phyloP scores from a whole-genome alignment of 148 eudicot species.

The Fagopyrum homotropicum region DNA sequence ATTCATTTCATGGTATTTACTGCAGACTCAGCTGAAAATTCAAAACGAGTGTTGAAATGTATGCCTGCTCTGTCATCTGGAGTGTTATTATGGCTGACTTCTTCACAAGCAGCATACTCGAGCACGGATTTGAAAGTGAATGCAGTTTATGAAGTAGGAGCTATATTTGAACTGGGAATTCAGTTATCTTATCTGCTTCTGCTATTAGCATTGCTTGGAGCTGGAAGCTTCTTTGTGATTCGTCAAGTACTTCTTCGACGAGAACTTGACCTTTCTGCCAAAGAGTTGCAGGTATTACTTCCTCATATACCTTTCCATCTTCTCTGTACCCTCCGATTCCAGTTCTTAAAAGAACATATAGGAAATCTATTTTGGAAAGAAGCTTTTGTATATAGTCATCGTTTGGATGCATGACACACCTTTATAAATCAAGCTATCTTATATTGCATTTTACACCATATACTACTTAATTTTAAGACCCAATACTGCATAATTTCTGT shows the following conservation, averaged over 20 bases:
- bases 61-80: conserved; percentile 33
- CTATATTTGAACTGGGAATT: conserved; percentile 85
- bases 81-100: conserved; percentile 42
- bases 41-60: conserved; percentile 22
- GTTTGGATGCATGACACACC: not conserved
- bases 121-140: conserved; percentile 38
- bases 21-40: conserved; percentile 6
- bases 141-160: conserved; percentile 71
- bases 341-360: not conserved
- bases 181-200: conserved; percentile 84
- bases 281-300: conserved; percentile 75
- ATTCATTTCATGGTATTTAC: not conserved
- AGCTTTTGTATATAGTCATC: not conserved
- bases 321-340: not conserved
- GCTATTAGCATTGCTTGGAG: conserved; percentile 75
- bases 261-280: conserved; percentile 96
- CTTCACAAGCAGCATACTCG: conserved; percentile 49
- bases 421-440: too few species aligned
- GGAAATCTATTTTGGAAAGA: not conserved
- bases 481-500: too few species aligned
- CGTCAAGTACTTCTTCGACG: conserved; percentile 94
- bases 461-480: too few species aligned
- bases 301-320: not conserved
- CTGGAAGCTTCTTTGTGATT: conserved; percentile 74
- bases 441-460: too few species aligned